Evolutionary conservation across 2,329 filamentous ascomycete genomes (phyloP).

Genomic region (Pseudocercospora ulei): DNA sequence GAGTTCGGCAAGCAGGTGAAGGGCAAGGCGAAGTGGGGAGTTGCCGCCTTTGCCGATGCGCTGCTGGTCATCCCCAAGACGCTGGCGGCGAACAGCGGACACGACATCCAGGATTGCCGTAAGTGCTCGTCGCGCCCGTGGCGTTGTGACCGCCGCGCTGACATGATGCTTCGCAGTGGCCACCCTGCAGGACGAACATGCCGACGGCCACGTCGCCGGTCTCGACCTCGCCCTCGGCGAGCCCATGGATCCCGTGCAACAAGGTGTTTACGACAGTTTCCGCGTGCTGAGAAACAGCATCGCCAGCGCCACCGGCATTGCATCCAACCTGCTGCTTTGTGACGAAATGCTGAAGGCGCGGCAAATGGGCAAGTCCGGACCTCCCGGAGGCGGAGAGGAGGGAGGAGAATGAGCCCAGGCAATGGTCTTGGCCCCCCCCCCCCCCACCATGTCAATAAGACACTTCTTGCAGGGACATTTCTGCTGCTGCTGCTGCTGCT

Average conservation of each 20-base stretch:
- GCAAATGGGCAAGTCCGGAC: conserved; percentile 60
- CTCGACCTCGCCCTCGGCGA: conserved; percentile 78
- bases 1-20: conserved; percentile 82
- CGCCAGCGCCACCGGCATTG: conserved; percentile 87
- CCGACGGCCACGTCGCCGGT: conserved; percentile 75
- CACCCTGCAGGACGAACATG: conserved; percentile 71
- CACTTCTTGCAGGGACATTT: too few species aligned
- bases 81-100: conserved; percentile 85
- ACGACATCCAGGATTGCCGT: conserved; percentile 93
- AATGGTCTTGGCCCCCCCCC: too few species aligned
- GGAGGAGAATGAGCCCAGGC: conserved; percentile 21
- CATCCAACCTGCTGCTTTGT: conserved; percentile 86
- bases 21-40: conserved; percentile 95
- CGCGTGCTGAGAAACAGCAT: conserved; percentile 87
- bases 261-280: conserved; percentile 93
- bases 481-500: too few species aligned
- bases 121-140: conserved; percentile 42
- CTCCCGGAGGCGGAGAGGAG: conserved; percentile 29
- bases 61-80: conserved; percentile 95
- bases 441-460: too few species aligned
- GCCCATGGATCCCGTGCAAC: conserved; percentile 87
- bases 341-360: conserved; percentile 96
- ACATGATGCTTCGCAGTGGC: conserved; percentile 60
- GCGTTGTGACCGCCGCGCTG: too few species aligned
- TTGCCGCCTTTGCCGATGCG: conserved; percentile 88